Evolutionary conservation across 257 asterid genomes (phyloP), one percentile per base, ranked within the genome.

Genomic region (Datura wrightii): DNA sequence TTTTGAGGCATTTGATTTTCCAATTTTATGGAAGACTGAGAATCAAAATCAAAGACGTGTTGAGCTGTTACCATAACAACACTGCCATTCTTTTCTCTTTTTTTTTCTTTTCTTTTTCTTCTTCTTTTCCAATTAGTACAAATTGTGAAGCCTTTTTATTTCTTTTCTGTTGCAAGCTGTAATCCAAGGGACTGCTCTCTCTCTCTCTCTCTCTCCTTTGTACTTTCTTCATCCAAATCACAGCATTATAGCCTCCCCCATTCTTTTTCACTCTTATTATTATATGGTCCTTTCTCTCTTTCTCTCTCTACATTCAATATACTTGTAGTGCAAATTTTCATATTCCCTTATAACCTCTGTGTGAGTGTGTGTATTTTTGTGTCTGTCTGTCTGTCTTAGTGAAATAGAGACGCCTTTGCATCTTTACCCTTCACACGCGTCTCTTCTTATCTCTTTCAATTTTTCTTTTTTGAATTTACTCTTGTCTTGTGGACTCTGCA

Each of bases 11-110:
- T 89, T 91, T 76, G 66, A 52, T 79, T 83, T 86, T 87, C 36
- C 84, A 50, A 24, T 24, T 24, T 24, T 24, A 24, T 24, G 31
- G 31, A 31, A 70, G 24, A 58, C 65, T 54, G 58, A 87, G 87
- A 87, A 90, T 85, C 85, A 58, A 58, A 85, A 88, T 86, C 88
- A 55, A 87, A 88, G 89, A 89, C 92, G 92, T 89, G 94, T 89
- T 89, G 93, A 86, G 91, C 92, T 91, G 94, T 91, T 88, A 82
- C 89, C 82, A 91, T 52, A 85, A 36, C 34, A 74, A 31, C 44
- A 42, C 14, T 6, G 11, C 48, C 82, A 44, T 50, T 48, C 71
- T 13, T 84, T 24, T 24, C 31, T 24, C 31, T 24, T 44, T 56
- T 79, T 78, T 82, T 62, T 53, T 7, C 7, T 54, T 36, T 83